A percentile compares a stretch with the other conserved stretches of the same genome.
phyloP scores from a whole-genome alignment of 2,329 filamentous ascomycete species.

The Tolypocladium pustulatum region DNA sequence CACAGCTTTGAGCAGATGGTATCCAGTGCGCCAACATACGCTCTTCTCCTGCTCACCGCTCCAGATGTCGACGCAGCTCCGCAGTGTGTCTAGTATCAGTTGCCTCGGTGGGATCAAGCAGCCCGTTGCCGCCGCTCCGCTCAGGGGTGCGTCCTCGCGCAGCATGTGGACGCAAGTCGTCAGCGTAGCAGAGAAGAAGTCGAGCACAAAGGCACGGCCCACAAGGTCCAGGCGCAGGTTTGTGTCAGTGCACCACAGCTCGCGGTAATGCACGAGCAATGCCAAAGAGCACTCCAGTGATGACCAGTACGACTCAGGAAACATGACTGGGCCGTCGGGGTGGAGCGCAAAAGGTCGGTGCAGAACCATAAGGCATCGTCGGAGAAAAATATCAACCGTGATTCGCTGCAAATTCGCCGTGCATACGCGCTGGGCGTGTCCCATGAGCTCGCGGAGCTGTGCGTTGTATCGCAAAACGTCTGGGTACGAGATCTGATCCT shows the following conservation, averaged over 20 bases:
- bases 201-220: constrained; percentile 21
- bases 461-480: constrained; percentile 21
- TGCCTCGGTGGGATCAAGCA: constrained; percentile 22
- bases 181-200: constrained; percentile 24
- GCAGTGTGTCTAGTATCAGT: constrained; percentile 22
- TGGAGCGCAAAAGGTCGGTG: constrained; percentile 24
- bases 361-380: constrained; percentile 24
- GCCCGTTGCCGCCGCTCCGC: constrained; percentile 13
- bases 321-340: constrained; percentile 18
- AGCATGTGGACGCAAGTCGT: constrained; percentile 23
- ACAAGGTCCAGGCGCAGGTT: constrained; percentile 17
- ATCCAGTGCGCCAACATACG: constrained; percentile 23
- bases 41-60: constrained; percentile 22
- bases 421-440: constrained; percentile 17
- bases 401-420: constrained; percentile 18
- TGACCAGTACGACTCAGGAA: constrained; percentile 24
- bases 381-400: constrained; percentile 23
- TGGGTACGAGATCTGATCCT: constrained; percentile 18
- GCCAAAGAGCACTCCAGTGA: constrained; percentile 25
- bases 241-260: constrained; percentile 19
- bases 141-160: constrained; percentile 21
- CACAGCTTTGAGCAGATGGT: constrained; percentile 18
- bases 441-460: constrained; percentile 21
- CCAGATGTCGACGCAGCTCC: constrained; percentile 24
- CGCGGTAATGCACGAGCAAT: constrained; percentile 23